phyloP scores from a whole-genome alignment of 2,329 filamentous ascomycete species.

The Diaporthe eres region DNA sequence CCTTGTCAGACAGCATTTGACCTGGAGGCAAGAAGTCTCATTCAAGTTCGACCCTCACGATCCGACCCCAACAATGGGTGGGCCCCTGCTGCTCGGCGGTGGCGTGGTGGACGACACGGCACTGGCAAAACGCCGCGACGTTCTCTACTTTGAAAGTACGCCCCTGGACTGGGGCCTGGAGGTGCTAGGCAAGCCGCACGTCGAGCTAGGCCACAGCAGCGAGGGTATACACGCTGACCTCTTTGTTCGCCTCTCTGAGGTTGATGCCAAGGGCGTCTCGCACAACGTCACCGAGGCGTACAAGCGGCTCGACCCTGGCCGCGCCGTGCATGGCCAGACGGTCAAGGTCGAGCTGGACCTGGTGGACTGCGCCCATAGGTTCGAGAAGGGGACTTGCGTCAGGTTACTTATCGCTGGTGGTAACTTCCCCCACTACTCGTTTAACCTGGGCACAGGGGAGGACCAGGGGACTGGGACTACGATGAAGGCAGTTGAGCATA shows the following conservation, averaged over 20 bases:
- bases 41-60: slow-evolving; percentile 47
- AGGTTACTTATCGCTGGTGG: slow-evolving; percentile 46
- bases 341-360: slow-evolving; percentile 41
- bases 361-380: slow-evolving; percentile 45
- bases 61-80: slow-evolving; percentile 46
- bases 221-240: slow-evolving; percentile 46
- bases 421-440: slow-evolving; percentile 42
- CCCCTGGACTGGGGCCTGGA: slow-evolving; percentile 43
- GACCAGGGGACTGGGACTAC: slow-evolving; percentile 40
- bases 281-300: slow-evolving; percentile 46
- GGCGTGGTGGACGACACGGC: slow-evolving; percentile 44
- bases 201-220: slow-evolving; percentile 46
- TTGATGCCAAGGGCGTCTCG: slow-evolving; percentile 45
- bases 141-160: slow-evolving; percentile 44
- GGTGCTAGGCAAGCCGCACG: slow-evolving; percentile 43
- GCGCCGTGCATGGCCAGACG: neutral
- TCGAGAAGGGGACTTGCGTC: slow-evolving; percentile 44
- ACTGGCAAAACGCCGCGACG: slow-evolving; percentile 44
- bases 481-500: slow-evolving; percentile 40
- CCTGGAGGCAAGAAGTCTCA: neutral
- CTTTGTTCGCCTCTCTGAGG: slow-evolving; percentile 46
- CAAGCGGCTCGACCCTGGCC: slow-evolving; percentile 41
- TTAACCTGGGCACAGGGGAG: slow-evolving; percentile 45
- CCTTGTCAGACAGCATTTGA: neutral
- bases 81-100: slow-evolving; percentile 34